Evolutionary conservation across 768 basidiomycete species (phyloP).

Genomic region (Leucocoprinus leucothites): DNA sequence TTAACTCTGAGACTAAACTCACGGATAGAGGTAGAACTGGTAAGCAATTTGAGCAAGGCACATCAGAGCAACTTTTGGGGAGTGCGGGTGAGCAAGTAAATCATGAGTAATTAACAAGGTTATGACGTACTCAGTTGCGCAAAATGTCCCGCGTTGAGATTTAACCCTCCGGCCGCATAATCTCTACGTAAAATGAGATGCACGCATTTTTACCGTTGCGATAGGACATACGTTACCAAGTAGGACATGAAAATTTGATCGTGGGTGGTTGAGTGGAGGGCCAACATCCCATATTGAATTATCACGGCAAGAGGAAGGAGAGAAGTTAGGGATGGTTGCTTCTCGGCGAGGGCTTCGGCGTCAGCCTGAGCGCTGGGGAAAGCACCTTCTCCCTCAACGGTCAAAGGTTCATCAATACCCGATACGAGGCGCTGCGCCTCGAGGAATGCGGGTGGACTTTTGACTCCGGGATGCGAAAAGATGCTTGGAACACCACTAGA

Average conservation of each 20-base stretch:
- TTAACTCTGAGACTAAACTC: conserved; percentile 37
- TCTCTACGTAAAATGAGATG: conserved; percentile 42
- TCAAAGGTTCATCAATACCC: conserved; percentile 34
- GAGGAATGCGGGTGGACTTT: conserved; percentile 69
- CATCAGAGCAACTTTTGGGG: conserved; percentile 77
- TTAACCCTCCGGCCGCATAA: conserved; percentile 84
- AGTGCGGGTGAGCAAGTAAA: conserved; percentile 5
- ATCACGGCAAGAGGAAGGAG: conserved; percentile 85
- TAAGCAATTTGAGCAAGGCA: conserved; percentile 92
- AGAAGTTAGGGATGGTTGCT: conserved; percentile 62
- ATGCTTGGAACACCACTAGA: conserved; percentile 68
- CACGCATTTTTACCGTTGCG: background rate
- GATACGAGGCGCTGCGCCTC: conserved; percentile 66
- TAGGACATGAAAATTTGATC: conserved; percentile 92
- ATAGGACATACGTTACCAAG: conserved; percentile 70
- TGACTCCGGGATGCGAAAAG: conserved; percentile 81
- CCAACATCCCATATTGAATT: conserved; percentile 85
- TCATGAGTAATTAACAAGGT: background rate
- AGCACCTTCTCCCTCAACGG: conserved; percentile 16
- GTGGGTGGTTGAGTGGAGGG: conserved; percentile 85
- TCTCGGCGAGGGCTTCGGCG: conserved; percentile 46
- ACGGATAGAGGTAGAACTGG: conserved; percentile 91
- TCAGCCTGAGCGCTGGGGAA: conserved; percentile 31
- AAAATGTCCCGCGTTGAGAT: conserved; percentile 88
- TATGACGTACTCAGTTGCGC: conserved; percentile 75